A percentile compares a stretch with the other conserved stretches of the same genome.
Conservation (phyloP, 495 filamentous ascomycete genomes). For the Tuber brumale region DNA sequence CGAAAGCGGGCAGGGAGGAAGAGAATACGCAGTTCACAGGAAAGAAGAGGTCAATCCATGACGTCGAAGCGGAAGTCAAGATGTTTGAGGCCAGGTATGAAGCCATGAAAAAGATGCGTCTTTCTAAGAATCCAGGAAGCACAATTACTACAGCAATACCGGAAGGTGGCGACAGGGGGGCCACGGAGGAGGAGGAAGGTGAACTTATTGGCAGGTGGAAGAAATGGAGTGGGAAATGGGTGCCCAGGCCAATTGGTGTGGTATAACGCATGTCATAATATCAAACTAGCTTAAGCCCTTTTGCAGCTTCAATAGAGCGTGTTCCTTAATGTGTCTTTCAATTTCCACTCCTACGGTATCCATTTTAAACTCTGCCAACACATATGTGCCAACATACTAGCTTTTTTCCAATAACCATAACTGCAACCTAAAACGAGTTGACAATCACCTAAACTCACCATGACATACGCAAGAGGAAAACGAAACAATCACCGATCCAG, state of each 20-base stretch:
- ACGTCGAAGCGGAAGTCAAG: constrained; percentile 40
- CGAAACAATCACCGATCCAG: neutral
- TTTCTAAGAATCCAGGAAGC: constrained; percentile 6
- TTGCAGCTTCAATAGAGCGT: neutral
- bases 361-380: neutral
- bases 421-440: neutral
- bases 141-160: neutral
- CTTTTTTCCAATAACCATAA: neutral
- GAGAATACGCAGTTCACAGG: neutral
- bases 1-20: neutral
- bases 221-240: constrained; percentile 52
- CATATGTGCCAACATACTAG: neutral
- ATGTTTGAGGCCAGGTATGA: constrained; percentile 32
- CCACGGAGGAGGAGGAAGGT: constrained; percentile 3
- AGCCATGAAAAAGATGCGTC: constrained; percentile 22
- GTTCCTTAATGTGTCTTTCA: neutral
- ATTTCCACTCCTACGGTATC: constrained; percentile 1
- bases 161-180: neutral
- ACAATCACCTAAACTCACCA: neutral
- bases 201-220: constrained; percentile 46
- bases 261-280: constrained; percentile 41
- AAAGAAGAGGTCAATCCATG: constrained; percentile 23
- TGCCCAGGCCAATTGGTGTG: constrained; percentile 57
- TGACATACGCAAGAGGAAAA: neutral
- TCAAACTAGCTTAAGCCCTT: neutral